phyloP scores from a whole-genome alignment of 179 eudicot genomes.

The Beta lomatogona region DNA sequence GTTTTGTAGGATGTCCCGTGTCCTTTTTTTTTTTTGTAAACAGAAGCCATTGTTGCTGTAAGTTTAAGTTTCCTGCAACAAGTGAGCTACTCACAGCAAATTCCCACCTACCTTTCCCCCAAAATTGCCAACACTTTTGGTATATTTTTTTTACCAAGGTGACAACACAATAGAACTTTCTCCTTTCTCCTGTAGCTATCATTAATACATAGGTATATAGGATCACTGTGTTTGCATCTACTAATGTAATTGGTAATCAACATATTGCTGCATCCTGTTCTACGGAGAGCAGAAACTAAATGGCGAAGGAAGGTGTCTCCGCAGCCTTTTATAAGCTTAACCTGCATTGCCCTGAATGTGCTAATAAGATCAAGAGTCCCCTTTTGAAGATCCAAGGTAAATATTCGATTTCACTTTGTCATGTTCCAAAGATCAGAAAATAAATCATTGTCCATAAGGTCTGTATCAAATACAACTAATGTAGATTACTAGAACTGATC shows the following conservation, averaged over 20 bases:
- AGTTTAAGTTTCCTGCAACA: constrained; percentile 45
- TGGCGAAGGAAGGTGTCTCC: constrained; percentile 32
- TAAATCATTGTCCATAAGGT: background rate
- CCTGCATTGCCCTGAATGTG: constrained; percentile 86
- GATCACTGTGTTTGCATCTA: background rate
- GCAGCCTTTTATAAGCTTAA: constrained; percentile 61
- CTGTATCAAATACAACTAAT: background rate
- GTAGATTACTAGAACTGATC: background rate
- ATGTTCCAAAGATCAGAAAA: background rate
- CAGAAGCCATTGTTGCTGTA: constrained; percentile 32
- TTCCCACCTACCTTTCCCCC: constrained; percentile 47
- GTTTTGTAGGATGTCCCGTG: background rate
- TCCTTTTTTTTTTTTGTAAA: background rate
- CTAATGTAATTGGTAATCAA: background rate
- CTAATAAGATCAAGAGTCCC: constrained; percentile 57
- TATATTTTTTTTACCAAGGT: constrained; percentile 10
- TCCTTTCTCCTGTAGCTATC: background rate
- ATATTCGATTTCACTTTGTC: background rate
- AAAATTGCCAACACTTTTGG: constrained; percentile 28
- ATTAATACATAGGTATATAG: background rate
- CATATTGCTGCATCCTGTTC: background rate
- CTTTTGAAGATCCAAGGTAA: constrained; percentile 73
- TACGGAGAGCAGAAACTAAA: constrained; percentile 2
- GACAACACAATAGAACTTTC: background rate
- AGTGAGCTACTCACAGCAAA: constrained; percentile 57